Evolutionary conservation across 495 filamentous ascomycete species (phyloP).

Genomic region (Geoglossum glabrum): DNA sequence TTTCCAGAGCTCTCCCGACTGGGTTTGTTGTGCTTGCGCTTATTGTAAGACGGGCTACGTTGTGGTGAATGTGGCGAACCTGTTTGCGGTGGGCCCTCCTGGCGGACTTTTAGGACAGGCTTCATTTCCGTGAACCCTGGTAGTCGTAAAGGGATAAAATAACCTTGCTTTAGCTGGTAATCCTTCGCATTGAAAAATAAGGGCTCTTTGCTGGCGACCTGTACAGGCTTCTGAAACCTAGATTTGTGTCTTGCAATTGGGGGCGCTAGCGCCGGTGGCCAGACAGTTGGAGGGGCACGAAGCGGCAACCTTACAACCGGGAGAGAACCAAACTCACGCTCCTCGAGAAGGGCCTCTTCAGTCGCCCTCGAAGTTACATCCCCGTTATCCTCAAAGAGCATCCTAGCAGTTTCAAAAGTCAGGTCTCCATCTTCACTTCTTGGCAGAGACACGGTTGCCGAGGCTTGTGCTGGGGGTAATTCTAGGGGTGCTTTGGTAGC

Average conservation of each 20-base stretch:
- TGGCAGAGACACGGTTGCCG: constrained; percentile 40
- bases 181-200: constrained; percentile 19
- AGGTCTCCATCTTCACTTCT: constrained; percentile 13
- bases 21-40: neutral
- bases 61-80: neutral
- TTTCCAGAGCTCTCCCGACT: neutral
- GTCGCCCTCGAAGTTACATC: constrained; percentile 33
- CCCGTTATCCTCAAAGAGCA: constrained; percentile 5
- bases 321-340: constrained; percentile 60
- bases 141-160: constrained; percentile 18
- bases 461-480: constrained; percentile 24
- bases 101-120: neutral
- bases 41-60: neutral
- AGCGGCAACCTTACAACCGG: constrained; percentile 47
- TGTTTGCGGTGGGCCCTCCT: neutral
- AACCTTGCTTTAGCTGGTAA: constrained; percentile 19
- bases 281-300: constrained; percentile 29
- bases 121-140: constrained; percentile 20
- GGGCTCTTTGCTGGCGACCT: constrained; percentile 22
- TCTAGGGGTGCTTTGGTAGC: constrained; percentile 42
- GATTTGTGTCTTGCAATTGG: constrained; percentile 18
- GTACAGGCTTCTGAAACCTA: constrained; percentile 21
- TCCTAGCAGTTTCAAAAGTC: constrained; percentile 14
- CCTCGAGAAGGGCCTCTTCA: constrained; percentile 64
- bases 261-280: constrained; percentile 27